Base-by-base conservation (phyloP, 805 yeast genomes). In the Kazachstania kunashirensis region DNA sequence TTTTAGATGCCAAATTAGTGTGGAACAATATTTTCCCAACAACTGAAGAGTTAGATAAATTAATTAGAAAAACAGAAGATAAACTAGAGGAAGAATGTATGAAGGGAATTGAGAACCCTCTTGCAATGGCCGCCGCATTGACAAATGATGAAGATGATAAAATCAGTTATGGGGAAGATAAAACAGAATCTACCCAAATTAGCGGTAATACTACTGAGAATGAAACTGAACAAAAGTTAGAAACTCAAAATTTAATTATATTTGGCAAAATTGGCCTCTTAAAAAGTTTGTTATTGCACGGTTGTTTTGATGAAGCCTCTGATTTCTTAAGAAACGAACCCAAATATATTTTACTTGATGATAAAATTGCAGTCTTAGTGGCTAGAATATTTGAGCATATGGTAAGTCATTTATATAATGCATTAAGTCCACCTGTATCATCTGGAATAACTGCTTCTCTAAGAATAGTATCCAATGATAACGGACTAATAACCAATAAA, bases 91-190 rank as follows among this genome's bases (percentile, higher is more conserved):
- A 73, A 10, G 70, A 75, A 40, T 73, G 82, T 0, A 65, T 68
- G 47, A 65, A 66, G 42, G 79, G 88, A 0, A 69, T 73, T 17
- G 79, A 84, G 0, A 83, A 80, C 43, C 94, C 95, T 0, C 61
- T 88, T 33, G 92, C 96, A 0, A 55, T 86, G 47, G 95, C 96
- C 5, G 92, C 92, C 8, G 94, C 95, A 0, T 63, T 88, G 26
- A 66, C 69, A 3, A 77, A 74, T 26, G 89, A 80, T 24, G 83
- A 74, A 14, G 81, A 73, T 17, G 75, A 67, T 6, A 64, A 29
- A 17, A n/a, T 19, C 12, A 18, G 13, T 26, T 12, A 5, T 11
- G 15, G 31, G 24, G 31, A 27, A 14, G 26, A 9, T 33, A 14
- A 43, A 31, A 5, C 31, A 31, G 23, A 34, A 23, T 32, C 33